These are phyloP conservation scores for Amphicarpaea edgeworthii DNA, from an alignment of 306 rosid genomes.

Conservation along the genomic window DNA sequence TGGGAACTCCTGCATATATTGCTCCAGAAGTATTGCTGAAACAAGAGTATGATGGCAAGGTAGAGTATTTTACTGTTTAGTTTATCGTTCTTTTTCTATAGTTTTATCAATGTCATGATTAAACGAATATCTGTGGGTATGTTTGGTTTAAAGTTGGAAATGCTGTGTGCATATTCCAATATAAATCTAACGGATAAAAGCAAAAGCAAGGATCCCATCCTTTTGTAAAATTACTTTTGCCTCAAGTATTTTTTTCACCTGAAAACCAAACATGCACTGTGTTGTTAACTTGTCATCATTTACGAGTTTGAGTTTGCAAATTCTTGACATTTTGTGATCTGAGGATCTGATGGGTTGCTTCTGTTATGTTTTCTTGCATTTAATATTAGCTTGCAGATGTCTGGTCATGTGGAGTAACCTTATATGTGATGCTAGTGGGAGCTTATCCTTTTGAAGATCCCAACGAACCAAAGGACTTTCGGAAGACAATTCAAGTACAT, in stretches of 20 bases:
- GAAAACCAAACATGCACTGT: too few relatives aligned
- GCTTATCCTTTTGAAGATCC: conserved; percentile 94
- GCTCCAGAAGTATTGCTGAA: conserved; percentile 89
- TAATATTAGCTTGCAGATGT: conserved; percentile 84
- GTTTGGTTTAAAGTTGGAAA: too few relatives aligned
- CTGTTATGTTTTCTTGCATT: conserved; percentile 39
- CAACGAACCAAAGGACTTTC: conserved; percentile 82
- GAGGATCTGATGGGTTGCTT: conserved; percentile 33
- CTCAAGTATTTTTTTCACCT: too few relatives aligned
- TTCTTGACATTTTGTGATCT: conserved; percentile 7
- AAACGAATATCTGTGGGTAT: too few relatives aligned
- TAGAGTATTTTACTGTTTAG: conserved; percentile 38
- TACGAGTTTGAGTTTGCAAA: conserved; percentile 2
- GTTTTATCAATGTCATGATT: not conserved
- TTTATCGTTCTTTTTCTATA: conserved; percentile 27
- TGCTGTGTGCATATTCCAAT: too few relatives aligned
- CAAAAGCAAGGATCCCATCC: too few relatives aligned
- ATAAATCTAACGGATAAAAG: too few relatives aligned
- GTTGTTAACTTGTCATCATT: not conserved
- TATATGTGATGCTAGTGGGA: conserved; percentile 90
- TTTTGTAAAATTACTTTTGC: too few relatives aligned
- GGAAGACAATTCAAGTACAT: conserved; percentile 82
- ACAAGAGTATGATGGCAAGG: conserved; percentile 94
- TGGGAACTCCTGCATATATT: conserved; percentile 94
- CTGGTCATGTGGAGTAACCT: conserved; percentile 95